Conservation (phyloP, 2,329 filamentous ascomycete genomes). For the Fusarium pilosicola region DNA sequence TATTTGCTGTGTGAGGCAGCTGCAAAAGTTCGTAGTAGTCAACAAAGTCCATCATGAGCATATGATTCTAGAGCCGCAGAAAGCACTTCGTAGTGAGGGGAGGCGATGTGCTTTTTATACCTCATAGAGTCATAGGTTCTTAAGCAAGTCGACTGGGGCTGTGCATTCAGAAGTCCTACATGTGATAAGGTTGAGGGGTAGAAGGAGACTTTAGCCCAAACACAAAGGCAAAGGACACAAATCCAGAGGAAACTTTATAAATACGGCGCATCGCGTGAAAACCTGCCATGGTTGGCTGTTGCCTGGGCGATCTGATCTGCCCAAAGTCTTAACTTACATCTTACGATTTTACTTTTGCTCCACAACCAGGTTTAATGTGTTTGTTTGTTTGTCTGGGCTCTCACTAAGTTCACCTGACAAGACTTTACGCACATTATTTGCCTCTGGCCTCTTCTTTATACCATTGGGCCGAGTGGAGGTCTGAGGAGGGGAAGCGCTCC, state of each 20-base stretch:
- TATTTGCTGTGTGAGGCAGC: neutral
- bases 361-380: no score
- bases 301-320: neutral
- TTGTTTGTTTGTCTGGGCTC: no score
- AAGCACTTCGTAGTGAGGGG: neutral
- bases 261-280: accelerated
- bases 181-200: neutral
- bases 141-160: neutral
- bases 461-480: no score
- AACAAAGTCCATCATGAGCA: neutral
- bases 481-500: no score
- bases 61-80: no score
- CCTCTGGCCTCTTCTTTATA: neutral
- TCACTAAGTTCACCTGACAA: no score
- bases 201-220: neutral
- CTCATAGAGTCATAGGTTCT: no score
- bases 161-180: neutral
- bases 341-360: neutral
- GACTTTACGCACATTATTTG: accelerated
- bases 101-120: no score
- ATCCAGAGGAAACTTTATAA: neutral
- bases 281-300: neutral
- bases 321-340: neutral
- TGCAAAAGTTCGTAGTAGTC: neutral
- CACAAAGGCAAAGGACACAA: neutral